Percentiles rank a stretch among this genome's conserved stretches.
phyloP scores from a whole-genome alignment of 306 rosid genomes.

The Quillaja saponaria region DNA sequence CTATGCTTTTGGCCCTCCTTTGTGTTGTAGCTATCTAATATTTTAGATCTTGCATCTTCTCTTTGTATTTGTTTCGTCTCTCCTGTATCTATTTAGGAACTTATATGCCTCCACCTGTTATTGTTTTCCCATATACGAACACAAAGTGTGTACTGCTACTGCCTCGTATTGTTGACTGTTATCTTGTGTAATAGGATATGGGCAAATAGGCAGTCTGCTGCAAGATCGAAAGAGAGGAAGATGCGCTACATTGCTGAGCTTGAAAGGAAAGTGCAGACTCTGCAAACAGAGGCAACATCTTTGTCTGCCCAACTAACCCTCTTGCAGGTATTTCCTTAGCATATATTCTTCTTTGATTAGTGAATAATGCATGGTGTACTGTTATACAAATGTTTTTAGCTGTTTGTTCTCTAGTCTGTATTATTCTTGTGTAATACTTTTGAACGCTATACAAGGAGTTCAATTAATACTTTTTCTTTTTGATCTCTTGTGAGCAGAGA shows the following conservation, averaged over 20 bases:
- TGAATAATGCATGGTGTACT: not conserved
- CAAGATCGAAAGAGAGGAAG: constrained; percentile 97
- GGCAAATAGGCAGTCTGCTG: constrained; percentile 99
- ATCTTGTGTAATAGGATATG: constrained; percentile 65
- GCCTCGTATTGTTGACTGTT: constrained; percentile 13
- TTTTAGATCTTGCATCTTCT: not conserved
- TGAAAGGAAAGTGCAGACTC: constrained; percentile 90
- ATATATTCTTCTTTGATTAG: not conserved
- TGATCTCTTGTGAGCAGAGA: constrained; percentile 54
- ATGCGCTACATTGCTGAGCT: constrained; percentile 95
- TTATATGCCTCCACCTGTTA: constrained; percentile 1
- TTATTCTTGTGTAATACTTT: too few relatives aligned
- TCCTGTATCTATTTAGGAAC: not conserved
- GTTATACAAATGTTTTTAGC: not conserved
- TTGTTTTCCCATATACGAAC: constrained; percentile 6
- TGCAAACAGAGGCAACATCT: constrained; percentile 95
- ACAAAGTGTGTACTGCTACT: too few relatives aligned
- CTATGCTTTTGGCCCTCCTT: not conserved
- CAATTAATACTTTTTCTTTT: constrained; percentile 12
- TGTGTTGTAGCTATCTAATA: not conserved
- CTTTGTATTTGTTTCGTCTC: constrained; percentile 11
- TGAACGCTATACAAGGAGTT: not conserved
- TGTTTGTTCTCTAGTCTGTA: not conserved
- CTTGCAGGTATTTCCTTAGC: constrained; percentile 61
- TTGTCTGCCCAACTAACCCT: constrained; percentile 91